Conservation (phyloP, 768 basidiomycete species). For the Rhodotorula taiwanensis region DNA sequence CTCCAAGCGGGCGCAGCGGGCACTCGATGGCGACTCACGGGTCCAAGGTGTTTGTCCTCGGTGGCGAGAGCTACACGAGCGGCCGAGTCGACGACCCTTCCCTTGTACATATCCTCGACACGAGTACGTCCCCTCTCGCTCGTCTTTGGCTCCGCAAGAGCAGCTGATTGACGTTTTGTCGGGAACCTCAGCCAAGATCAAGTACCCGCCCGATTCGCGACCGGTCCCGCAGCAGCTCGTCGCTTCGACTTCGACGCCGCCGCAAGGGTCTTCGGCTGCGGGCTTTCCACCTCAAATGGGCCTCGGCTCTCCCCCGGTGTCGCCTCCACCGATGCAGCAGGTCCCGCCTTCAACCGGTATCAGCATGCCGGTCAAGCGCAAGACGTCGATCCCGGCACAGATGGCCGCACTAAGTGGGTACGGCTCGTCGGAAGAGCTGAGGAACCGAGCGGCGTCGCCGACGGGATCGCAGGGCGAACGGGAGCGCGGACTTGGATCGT, state of each 20-base stretch:
- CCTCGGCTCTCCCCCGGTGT: background rate
- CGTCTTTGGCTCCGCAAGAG: slow-evolving; percentile 56
- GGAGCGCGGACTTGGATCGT: background rate
- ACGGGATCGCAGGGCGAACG: slow-evolving; percentile 4
- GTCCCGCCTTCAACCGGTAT: background rate
- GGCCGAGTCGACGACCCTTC: slow-evolving; percentile 68
- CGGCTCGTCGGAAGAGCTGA: slow-evolving; percentile 3
- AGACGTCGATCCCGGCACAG: slow-evolving; percentile 1
- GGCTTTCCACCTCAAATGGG: background rate
- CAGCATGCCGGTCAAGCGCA: slow-evolving; percentile 1
- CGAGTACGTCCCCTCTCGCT: slow-evolving; percentile 57
- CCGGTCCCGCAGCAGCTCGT: background rate
- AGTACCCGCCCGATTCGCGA: slow-evolving; percentile 63
- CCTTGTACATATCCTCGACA: slow-evolving; percentile 85
- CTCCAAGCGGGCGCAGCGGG: slow-evolving; percentile 83
- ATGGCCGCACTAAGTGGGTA: too few relatives aligned
- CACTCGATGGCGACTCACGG: slow-evolving; percentile 97
- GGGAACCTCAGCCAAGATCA: slow-evolving; percentile 65
- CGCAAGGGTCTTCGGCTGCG: background rate
- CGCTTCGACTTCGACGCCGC: too few relatives aligned
- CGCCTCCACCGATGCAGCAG: background rate
- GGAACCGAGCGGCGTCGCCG: slow-evolving; percentile 11
- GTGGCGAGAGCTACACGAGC: slow-evolving; percentile 71
- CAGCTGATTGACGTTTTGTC: slow-evolving; percentile 69
- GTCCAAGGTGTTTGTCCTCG: slow-evolving; percentile 80